Percentiles rank a stretch among this genome's conserved stretches.
These are phyloP conservation scores for Fusarium xylarioides DNA, from an alignment of 2,329 filamentous ascomycete species.

Conservation along the genomic window DNA sequence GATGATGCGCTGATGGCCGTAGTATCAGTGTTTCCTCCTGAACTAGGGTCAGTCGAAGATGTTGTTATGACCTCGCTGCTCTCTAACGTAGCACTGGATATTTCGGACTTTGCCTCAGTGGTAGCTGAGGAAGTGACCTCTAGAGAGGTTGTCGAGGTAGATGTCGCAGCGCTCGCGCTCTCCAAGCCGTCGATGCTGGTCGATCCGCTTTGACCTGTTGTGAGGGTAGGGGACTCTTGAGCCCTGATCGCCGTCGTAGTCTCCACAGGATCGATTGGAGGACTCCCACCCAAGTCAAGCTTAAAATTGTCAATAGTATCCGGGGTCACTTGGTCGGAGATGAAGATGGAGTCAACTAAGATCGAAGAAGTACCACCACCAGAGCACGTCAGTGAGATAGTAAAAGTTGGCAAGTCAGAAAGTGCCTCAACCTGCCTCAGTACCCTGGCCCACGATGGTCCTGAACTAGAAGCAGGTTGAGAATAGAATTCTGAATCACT, in stretches of 20 bases:
- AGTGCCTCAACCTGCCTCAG: not conserved
- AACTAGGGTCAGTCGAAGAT: not conserved
- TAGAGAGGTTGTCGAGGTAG: not conserved
- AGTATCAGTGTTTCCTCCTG: not conserved
- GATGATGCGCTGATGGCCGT: not conserved
- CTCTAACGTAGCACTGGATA: not conserved
- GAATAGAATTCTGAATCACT: not conserved
- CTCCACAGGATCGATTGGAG: not conserved
- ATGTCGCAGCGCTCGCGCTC: not conserved
- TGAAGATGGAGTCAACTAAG: constrained; percentile 15
- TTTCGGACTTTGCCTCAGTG: not conserved
- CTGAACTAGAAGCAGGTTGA: not conserved
- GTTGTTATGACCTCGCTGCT: no score
- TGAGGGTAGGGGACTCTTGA: not conserved
- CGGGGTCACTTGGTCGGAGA: constrained; percentile 19
- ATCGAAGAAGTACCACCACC: not conserved
- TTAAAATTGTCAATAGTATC: constrained; percentile 2
- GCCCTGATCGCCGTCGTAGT: not conserved
- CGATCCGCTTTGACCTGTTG: not conserved
- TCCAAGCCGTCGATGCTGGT: not conserved
- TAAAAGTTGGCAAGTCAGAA: not conserved
- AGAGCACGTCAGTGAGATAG: constrained; percentile 6
- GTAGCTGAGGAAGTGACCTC: not conserved
- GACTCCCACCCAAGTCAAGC: not conserved
- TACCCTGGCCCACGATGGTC: not conserved